phyloP scores from a whole-genome alignment of 1,284 basidiomycete genomes.

The Fomitiporia mediterranea region DNA sequence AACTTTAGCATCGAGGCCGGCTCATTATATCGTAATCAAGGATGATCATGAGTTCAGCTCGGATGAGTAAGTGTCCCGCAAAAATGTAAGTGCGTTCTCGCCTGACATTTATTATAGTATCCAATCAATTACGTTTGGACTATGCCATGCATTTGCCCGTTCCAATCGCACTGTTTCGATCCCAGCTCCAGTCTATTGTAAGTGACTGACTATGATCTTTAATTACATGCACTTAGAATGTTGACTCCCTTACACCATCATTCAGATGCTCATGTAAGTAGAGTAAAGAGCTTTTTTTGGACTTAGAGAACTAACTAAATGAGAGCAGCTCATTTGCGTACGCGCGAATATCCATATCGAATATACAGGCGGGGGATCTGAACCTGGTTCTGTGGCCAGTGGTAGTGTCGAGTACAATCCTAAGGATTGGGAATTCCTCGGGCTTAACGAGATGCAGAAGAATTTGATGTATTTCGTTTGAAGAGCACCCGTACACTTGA shows the following conservation, averaged over 20 bases:
- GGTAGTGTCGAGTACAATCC: not conserved
- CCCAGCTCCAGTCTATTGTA: constrained; percentile 34
- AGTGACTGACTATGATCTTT: no score
- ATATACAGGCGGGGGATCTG: not conserved
- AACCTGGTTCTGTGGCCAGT: not conserved
- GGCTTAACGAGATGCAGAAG: not conserved
- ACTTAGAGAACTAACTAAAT: not conserved
- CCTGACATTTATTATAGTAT: constrained; percentile 11
- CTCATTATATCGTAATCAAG: constrained; percentile 31
- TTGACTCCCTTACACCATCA: no score
- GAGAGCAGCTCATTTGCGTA: constrained; percentile 11
- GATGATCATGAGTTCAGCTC: constrained; percentile 29
- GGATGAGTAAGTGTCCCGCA: constrained; percentile 15
- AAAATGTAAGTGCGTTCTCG: no score
- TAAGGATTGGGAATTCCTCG: constrained; percentile 10
- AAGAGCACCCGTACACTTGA: no score
- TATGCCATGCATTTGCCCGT: constrained; percentile 34
- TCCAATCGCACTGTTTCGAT: constrained; percentile 35
- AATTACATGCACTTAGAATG: no score
- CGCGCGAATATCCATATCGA: constrained; percentile 18
- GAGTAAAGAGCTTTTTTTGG: not conserved
- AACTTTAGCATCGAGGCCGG: constrained; percentile 23
- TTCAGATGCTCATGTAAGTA: constrained; percentile 19
- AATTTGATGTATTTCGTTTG: constrained; percentile 11
- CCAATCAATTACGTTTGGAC: constrained; percentile 31